These are phyloP conservation scores for Aspergillus transmontanensis DNA, from an alignment of 2,329 filamentous ascomycete species.

Conservation along the genomic window DNA sequence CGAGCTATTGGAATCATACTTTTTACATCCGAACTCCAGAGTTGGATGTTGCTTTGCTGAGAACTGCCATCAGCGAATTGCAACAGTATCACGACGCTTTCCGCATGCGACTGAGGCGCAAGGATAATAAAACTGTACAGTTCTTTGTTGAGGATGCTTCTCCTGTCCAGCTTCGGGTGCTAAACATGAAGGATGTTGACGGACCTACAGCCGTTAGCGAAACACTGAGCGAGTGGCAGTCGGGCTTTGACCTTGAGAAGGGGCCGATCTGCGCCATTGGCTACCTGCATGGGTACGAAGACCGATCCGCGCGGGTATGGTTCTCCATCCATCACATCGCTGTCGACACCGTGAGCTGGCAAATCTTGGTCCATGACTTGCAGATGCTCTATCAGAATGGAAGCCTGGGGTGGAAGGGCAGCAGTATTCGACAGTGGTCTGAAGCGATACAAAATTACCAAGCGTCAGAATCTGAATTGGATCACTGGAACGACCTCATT, in stretches of 20 bases:
- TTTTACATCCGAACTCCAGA: background rate
- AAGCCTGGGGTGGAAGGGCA: background rate
- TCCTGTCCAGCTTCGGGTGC: background rate
- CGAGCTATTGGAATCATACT: background rate
- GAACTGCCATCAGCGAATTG: background rate
- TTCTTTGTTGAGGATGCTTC: background rate
- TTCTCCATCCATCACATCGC: background rate
- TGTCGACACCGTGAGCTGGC: background rate
- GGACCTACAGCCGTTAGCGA: background rate
- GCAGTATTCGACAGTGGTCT: background rate
- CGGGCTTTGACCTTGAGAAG: background rate
- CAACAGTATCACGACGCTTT: background rate
- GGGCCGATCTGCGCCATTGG: background rate
- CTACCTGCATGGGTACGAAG: background rate
- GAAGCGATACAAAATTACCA: background rate
- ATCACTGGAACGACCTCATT: background rate
- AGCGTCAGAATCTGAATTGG: background rate
- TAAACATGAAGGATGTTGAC: background rate
- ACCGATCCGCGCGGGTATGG: background rate
- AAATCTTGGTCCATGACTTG: background rate
- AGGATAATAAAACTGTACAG: background rate
- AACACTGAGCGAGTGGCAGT: background rate
- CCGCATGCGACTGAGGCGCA: background rate
- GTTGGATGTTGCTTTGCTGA: background rate
- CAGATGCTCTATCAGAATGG: background rate